Evolutionary conservation across 768 basidiomycete species (phyloP), one percentile per base, ranked within the genome.

Genomic region (Leccinum fibrillosum): DNA sequence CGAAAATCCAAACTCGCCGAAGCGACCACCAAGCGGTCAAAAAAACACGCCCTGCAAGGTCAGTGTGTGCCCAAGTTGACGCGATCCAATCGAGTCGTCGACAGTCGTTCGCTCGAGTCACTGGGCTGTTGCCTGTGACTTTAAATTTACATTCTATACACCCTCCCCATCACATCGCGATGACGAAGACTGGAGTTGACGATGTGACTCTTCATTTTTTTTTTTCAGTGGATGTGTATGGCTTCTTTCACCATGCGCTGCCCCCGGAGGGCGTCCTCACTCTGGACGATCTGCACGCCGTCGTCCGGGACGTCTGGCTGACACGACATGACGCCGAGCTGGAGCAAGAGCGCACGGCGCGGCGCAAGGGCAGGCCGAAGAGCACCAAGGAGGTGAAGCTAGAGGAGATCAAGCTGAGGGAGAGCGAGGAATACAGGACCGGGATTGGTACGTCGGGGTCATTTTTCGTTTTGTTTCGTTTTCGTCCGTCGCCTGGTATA

Each of bases 311-410:
- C 50, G 71, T 88, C 17, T 93, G 92, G 92, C 72, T 92, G 23
- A 78, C 84, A n/a, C 77, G 91, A 47, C 79, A 86, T 58, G 88
- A 92, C 62, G 75, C 75, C 11, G 87, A 86, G 32, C 69, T 93
- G 0, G 82, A 84, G 57, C 76, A 72, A 21, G 90, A 94, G 67
- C 76, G 75, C 44, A 75, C 80, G 1, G 73, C 79, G 13, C 78
- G 92, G 45, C 76, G 92, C 48, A 87, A 86, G 64, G 92, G 92
- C 8, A 74, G 91, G 45, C 86, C 92, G 44, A 91, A 90, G 71
- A 89, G 85, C 64, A 70, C 75, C 4, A 86, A 78, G 63, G 89
- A 92, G 69, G 57, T 70, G 25, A 84, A 83, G 64, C 67, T 93
- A 37, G 89, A 92, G 69, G 89, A 90, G 51, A 69, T 81, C n/a